Base-by-base conservation (phyloP, 352 stramenopile genomes). In the Phytophthora sp. region DNA sequence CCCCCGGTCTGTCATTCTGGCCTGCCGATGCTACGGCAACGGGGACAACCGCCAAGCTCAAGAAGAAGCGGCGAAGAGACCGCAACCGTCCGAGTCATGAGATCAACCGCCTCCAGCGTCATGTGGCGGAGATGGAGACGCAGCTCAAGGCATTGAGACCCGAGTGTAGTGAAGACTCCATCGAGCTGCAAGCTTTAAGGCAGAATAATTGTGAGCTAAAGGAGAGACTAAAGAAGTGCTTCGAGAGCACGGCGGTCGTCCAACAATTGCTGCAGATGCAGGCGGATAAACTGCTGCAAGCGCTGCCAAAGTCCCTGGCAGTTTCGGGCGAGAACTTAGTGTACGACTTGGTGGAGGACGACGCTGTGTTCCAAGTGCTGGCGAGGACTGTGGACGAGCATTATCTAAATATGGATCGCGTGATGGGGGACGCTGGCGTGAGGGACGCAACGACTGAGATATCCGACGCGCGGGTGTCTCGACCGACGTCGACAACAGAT, bases 51-150 rank as follows among this genome's bases (percentile, higher is more conserved):
- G 2, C 20, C 21, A 71, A 63, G 11, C 31, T 26, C 7, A 66
- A 63, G 50, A 71, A 71, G 23, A 66, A 71, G 57, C 35, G 63
- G 7, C 58, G 63, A 53, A 29, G 26, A 38, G 63, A 71, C 21
- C 63, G 63, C 42, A 71, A 71, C 45, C 57, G 63, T n/a, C 63
- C 63, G 3, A 57, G 52, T 21, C 63, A 71, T 18, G 63, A 71
- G 26, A 71, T 71, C 23, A 35, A 65, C 8, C 63, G 63, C 6
- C 29, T 71, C 23, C 56, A 67, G 18, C 18, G n/a, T 27, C 63
- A 71, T 44, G 57, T 67, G 49, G 30, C 30, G 20, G 56, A 67
- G 26, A 58, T 71, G 63, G 57, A 71, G 36, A 29, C 23, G 3
- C 41, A 63, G n/a, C 21, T 71, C 7, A 41, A 58, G 33, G 18